Conservation (phyloP, 148 eudicot species). For the Camellia sinensis region DNA sequence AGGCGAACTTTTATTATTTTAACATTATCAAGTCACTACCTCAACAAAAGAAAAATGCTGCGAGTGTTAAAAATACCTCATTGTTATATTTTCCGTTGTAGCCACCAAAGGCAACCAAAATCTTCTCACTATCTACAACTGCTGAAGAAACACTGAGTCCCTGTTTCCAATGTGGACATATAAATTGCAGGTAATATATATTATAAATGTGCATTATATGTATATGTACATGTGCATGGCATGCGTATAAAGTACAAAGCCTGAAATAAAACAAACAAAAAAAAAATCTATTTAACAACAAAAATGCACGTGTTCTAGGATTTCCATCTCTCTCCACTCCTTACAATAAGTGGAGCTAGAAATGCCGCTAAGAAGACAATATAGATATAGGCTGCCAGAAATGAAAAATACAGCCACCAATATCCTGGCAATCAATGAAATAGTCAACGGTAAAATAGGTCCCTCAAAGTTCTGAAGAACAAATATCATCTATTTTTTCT, state of each 20-base stretch:
- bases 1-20: background rate
- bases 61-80: conserved; percentile 52
- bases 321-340: background rate
- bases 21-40: background rate
- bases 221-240: background rate
- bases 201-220: background rate
- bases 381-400: background rate
- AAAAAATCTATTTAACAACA: background rate
- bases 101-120: conserved; percentile 92
- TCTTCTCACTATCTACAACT: conserved; percentile 49
- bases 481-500: background rate
- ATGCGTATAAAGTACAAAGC: background rate
- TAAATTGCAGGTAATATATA: background rate
- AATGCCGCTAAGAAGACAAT: background rate
- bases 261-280: background rate
- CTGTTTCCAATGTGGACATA: conserved; percentile 37
- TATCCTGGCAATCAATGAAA: background rate
- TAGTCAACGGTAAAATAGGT: background rate
- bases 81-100: conserved; percentile 91
- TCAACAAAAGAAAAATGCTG: background rate
- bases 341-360: background rate
- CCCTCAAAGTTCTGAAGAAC: background rate
- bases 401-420: background rate
- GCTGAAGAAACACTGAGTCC: conserved; percentile 76
- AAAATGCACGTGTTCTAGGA: background rate